Evolutionary conservation across 306 rosid species (phyloP).

Genomic region (Corylus avellana): DNA sequence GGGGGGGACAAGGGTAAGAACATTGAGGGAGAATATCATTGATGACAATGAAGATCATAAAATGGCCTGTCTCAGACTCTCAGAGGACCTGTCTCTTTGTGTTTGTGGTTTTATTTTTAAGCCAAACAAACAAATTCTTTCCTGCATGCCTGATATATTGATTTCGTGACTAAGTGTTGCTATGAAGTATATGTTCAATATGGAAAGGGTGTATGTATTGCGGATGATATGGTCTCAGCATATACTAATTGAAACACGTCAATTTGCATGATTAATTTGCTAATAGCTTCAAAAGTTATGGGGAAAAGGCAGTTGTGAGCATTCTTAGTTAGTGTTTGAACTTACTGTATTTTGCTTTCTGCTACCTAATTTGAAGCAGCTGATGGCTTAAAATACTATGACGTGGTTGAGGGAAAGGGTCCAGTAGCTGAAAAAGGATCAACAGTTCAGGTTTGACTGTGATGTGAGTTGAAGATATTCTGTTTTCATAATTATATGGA

Average conservation of each 20-base stretch:
- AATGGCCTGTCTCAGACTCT: neutral
- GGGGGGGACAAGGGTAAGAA: neutral
- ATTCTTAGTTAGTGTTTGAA: constrained; percentile 8
- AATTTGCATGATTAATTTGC: neutral
- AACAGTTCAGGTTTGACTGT: constrained; percentile 61
- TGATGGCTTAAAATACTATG: constrained; percentile 83
- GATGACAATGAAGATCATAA: neutral
- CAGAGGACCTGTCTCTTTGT: neutral
- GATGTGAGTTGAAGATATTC: neutral
- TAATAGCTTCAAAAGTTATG: neutral
- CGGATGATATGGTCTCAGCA: neutral
- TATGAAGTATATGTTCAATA: neutral
- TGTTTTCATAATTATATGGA: neutral
- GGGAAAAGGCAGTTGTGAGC: neutral
- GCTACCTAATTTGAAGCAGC: constrained; percentile 44
- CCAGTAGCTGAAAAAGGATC: constrained; percentile 72
- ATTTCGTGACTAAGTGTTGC: neutral
- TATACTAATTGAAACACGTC: neutral
- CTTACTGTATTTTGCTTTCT: neutral
- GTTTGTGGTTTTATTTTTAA: neutral
- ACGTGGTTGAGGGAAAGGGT: constrained; percentile 83
- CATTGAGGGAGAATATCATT: neutral
- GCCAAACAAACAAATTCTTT: neutral
- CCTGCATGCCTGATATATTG: neutral
- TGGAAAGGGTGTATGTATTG: neutral